phyloP scores from a whole-genome alignment of 371 early-diverging fungal genomes.

The Zychaea mexicana region DNA sequence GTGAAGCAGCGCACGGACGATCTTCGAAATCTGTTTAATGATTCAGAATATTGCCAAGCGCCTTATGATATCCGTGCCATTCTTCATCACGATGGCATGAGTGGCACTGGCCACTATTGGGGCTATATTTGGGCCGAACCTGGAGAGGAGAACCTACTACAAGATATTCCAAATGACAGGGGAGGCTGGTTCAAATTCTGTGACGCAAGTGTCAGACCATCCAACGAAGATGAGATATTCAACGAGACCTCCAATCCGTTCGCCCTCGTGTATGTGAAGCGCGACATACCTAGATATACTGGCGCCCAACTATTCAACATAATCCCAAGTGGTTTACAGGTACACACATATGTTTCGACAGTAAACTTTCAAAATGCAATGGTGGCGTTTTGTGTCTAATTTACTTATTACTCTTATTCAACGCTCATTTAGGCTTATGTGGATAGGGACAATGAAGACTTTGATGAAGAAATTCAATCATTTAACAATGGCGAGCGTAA shows the following conservation, averaged over 20 bases:
- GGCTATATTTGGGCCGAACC: slow-evolving; percentile 41
- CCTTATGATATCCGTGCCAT: slow-evolving; percentile 39
- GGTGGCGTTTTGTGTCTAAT: too few species aligned
- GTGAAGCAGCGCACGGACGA: slow-evolving; percentile 11
- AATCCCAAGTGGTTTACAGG: slow-evolving; percentile 29
- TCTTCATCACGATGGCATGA: slow-evolving; percentile 42
- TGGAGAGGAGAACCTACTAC: slow-evolving; percentile 10
- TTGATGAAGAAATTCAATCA: slow-evolving; percentile 28
- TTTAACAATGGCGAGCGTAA: slow-evolving; percentile 2
- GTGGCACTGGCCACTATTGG: slow-evolving; percentile 49
- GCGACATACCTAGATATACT: not conserved
- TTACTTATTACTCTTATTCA: too few species aligned
- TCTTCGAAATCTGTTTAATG: slow-evolving; percentile 21
- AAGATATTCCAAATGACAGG: slow-evolving; percentile 14
- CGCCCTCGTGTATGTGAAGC: slow-evolving; percentile 34
- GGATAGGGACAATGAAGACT: slow-evolving; percentile 22
- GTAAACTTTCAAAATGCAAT: too few species aligned
- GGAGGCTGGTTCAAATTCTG: slow-evolving; percentile 47
- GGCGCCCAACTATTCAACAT: not conserved
- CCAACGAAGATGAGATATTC: slow-evolving; percentile 28
- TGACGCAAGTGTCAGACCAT: slow-evolving; percentile 38
- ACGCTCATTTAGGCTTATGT: slow-evolving; percentile 34
- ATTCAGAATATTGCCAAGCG: slow-evolving; percentile 24
- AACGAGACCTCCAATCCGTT: slow-evolving; percentile 30
- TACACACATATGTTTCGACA: too few species aligned